Conservation (phyloP, 805 yeast genomes). For the Starmerella gropengiesseri region DNA sequence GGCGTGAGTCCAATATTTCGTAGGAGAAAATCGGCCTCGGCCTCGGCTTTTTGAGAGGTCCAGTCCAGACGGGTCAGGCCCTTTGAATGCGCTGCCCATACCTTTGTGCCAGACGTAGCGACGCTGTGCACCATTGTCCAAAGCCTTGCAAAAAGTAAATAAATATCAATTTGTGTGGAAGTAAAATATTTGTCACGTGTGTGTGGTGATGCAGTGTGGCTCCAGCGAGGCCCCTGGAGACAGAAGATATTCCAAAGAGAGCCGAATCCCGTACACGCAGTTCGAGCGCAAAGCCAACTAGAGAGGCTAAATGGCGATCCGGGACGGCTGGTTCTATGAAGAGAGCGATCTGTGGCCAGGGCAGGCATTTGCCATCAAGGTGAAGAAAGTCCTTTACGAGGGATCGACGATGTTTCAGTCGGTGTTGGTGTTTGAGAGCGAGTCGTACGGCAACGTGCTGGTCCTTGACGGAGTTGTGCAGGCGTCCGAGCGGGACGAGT, state of each 20-base stretch:
- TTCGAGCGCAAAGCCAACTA: not conserved
- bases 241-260: not conserved
- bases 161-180: slow-evolving; percentile 13
- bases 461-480: slow-evolving; percentile 85
- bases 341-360: slow-evolving; percentile 71
- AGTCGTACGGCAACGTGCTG: slow-evolving; percentile 73
- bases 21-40: slow-evolving; percentile 25
- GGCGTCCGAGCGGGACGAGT: slow-evolving; percentile 86
- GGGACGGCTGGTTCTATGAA: slow-evolving; percentile 76
- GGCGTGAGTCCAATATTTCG: slow-evolving; percentile 48
- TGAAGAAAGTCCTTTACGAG: slow-evolving; percentile 54
- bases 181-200: not conserved
- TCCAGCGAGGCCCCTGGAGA: not conserved
- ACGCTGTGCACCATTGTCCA: slow-evolving; percentile 11
- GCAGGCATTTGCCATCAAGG: slow-evolving; percentile 63
- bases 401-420: slow-evolving; percentile 68
- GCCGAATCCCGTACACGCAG: not conserved
- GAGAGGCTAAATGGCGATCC: slow-evolving; percentile 24
- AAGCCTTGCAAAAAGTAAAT: slow-evolving; percentile 21
- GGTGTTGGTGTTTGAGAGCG: slow-evolving; percentile 60
- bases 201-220: not conserved
- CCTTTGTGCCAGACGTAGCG: not conserved
- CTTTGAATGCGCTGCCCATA: slow-evolving; percentile 7
- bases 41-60: not conserved
- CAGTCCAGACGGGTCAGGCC: not conserved